phyloP scores from a whole-genome alignment of 1,284 basidiomycete species.

The Rhodotorula sp. region DNA sequence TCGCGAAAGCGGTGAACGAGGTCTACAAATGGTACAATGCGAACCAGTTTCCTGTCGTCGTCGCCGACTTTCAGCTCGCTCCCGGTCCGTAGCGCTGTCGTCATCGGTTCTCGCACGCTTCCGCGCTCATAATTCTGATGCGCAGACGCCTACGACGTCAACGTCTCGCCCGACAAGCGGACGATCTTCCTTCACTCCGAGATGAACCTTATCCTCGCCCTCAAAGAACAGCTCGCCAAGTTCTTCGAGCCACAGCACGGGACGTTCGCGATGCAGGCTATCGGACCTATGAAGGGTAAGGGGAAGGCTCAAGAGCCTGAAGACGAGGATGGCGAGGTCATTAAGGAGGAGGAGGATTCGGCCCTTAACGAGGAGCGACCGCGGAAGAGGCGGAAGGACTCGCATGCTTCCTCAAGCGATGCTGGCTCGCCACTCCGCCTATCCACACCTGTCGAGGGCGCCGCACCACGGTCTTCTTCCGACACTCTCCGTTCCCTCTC shows the following conservation, averaged over 20 bases:
- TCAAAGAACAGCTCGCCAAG: slow-evolving; percentile 61
- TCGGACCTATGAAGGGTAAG: slow-evolving; percentile 1
- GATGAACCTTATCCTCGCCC: slow-evolving; percentile 68
- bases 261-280: slow-evolving; percentile 56
- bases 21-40: slow-evolving; percentile 81
- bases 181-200: slow-evolving; percentile 92
- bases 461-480: too few relatives aligned
- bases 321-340: neutral
- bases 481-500: too few relatives aligned
- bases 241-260: slow-evolving; percentile 67
- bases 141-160: slow-evolving; percentile 83
- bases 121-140: too few relatives aligned
- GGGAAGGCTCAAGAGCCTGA: neutral
- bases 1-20: slow-evolving; percentile 84
- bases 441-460: too few relatives aligned
- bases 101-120: neutral
- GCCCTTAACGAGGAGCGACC: neutral
- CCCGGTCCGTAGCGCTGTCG: slow-evolving; percentile 56
- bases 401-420: slow-evolving; percentile 7
- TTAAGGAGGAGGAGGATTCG: slow-evolving; percentile 31
- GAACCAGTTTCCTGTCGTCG: slow-evolving; percentile 74
- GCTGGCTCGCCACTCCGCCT: too few relatives aligned
- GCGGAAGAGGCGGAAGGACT: slow-evolving; percentile 20
- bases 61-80: slow-evolving; percentile 79
- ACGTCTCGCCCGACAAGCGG: slow-evolving; percentile 94